Percentiles rank a stretch among this genome's conserved stretches.
These are phyloP conservation scores for Saksenaea vasiformis DNA, from an alignment of 371 early-diverging fungal species.

Conservation along the genomic window DNA sequence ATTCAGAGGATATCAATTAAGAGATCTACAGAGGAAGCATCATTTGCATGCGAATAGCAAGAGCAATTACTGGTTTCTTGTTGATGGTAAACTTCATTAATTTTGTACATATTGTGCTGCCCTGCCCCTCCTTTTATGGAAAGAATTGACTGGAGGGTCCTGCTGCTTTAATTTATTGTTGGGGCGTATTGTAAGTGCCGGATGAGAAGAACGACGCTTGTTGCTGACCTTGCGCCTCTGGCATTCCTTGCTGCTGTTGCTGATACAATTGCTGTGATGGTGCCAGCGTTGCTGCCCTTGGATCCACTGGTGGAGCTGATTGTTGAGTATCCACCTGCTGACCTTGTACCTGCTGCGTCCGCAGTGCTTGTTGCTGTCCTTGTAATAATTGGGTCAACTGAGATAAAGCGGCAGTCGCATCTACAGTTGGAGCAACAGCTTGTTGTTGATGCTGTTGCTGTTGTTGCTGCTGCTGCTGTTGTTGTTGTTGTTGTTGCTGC, in stretches of 20 bases:
- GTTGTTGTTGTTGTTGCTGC: constrained; percentile 19
- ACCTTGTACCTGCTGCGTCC: constrained; percentile 15
- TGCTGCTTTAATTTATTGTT: not conserved
- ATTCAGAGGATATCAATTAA: too few species aligned
- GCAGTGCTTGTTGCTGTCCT: constrained; percentile 17
- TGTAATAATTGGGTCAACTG: constrained; percentile 25
- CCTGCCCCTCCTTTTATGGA: not conserved
- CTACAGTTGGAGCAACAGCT: constrained; percentile 2
- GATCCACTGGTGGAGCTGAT: not conserved
- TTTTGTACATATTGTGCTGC: not conserved
- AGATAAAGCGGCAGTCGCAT: constrained; percentile 6
- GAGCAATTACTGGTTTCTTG: too few species aligned
- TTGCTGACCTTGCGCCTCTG: not conserved
- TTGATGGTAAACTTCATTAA: not conserved
- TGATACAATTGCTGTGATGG: not conserved
- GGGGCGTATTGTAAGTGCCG: not conserved
- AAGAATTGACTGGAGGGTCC: not conserved
- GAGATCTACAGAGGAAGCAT: too few species aligned
- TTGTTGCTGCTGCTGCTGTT: constrained; percentile 7
- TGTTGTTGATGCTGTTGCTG: constrained; percentile 11
- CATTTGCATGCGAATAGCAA: too few species aligned
- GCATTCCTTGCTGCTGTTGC: not conserved
- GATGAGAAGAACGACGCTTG: not conserved
- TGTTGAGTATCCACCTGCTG: constrained; percentile 3
- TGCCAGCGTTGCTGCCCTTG: not conserved